phyloP scores from a whole-genome alignment of 805 yeast genomes.

The Suhomyces sp. region DNA sequence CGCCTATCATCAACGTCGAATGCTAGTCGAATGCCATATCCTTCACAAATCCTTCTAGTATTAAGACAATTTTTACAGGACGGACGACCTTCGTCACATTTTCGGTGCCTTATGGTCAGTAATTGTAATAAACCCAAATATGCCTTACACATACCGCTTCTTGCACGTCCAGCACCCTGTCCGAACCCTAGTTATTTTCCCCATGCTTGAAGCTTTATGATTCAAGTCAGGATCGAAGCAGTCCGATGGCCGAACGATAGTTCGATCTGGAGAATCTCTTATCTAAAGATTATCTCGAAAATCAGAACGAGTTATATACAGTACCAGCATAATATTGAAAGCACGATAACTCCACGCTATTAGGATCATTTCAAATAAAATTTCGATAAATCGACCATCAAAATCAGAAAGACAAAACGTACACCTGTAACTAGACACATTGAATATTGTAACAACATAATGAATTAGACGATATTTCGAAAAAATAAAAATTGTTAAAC shows the following conservation, averaged over 20 bases:
- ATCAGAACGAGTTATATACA: neutral
- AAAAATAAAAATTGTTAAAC: no score
- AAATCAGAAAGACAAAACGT: neutral
- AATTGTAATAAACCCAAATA: neutral
- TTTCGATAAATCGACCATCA: no score
- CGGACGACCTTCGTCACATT: constrained; percentile 57
- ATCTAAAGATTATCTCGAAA: neutral
- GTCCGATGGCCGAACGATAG: neutral
- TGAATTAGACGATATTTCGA: no score
- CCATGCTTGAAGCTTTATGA: constrained; percentile 13
- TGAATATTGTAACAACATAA: no score
- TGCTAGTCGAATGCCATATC: constrained; percentile 46
- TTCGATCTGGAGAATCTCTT: neutral
- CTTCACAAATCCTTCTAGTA: constrained; percentile 46
- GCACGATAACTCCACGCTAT: no score
- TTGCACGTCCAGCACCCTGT: constrained; percentile 62
- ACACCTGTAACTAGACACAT: no score
- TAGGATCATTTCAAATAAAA: no score
- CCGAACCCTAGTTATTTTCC: constrained; percentile 48
- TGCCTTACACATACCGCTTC: constrained; percentile 32
- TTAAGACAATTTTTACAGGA: constrained; percentile 45
- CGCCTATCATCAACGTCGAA: constrained; percentile 52
- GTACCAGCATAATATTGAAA: neutral
- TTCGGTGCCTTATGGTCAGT: constrained; percentile 40
- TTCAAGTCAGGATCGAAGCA: neutral